Evolutionary conservation across 352 stramenopile species (phyloP).

Genomic region (Phytophthora megakarya): DNA sequence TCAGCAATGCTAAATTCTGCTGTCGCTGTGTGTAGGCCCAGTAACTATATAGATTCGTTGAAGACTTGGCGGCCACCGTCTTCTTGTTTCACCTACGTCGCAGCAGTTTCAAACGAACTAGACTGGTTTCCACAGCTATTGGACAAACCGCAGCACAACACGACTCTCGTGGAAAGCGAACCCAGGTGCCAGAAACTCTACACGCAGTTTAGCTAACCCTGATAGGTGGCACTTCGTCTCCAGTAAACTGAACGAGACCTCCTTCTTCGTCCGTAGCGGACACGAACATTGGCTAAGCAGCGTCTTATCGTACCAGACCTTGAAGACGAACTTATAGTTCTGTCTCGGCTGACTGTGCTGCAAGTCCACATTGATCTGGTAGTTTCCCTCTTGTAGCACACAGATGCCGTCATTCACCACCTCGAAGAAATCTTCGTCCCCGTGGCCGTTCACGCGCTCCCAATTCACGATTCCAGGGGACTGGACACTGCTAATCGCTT

Average conservation of each 20-base stretch:
- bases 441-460: slow-evolving; percentile 36
- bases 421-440: slow-evolving; percentile 44
- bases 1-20: slow-evolving; percentile 29
- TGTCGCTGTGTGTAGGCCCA: neutral
- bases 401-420: slow-evolving; percentile 40
- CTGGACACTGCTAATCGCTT: slow-evolving; percentile 44
- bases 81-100: neutral
- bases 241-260: slow-evolving; percentile 45
- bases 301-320: slow-evolving; percentile 46
- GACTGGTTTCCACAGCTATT: slow-evolving; percentile 10
- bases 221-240: slow-evolving; percentile 41
- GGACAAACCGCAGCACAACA: slow-evolving; percentile 40
- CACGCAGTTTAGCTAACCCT: slow-evolving; percentile 39
- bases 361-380: slow-evolving; percentile 53
- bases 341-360: slow-evolving; percentile 44
- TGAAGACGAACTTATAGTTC: slow-evolving; percentile 43
- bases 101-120: neutral
- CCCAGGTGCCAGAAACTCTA: slow-evolving; percentile 47
- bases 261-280: slow-evolving; percentile 46
- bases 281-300: slow-evolving; percentile 44
- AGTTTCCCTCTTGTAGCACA: slow-evolving; percentile 38
- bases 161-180: slow-evolving; percentile 54
- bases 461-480: slow-evolving; percentile 46
- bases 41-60: slow-evolving; percentile 12
- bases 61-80: neutral